These are phyloP conservation scores for Lactarius vividus DNA, from an alignment of 768 basidiomycete species.

Conservation along the genomic window DNA sequence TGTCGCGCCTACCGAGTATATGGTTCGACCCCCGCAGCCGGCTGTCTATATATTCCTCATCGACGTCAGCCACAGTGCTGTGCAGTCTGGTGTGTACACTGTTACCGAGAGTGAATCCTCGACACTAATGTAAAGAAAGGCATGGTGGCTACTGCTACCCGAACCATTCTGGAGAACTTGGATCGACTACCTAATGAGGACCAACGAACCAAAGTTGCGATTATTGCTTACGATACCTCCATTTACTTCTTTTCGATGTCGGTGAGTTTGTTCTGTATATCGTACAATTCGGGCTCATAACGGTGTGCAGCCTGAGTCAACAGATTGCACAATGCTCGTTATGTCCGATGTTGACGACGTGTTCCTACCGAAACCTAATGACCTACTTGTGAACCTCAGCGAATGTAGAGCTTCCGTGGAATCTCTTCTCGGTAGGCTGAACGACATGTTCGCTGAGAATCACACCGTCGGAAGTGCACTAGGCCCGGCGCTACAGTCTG, in stretches of 20 bases:
- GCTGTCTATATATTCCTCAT: conserved; percentile 97
- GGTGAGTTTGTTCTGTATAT: conserved; percentile 42
- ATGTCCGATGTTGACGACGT: conserved; percentile 97
- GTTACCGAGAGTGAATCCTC: background rate
- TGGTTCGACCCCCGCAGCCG: conserved; percentile 98
- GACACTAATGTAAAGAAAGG: conserved; percentile 46
- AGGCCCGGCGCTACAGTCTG: conserved; percentile 93
- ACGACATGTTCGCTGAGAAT: conserved; percentile 98
- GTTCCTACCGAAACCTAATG: conserved; percentile 94
- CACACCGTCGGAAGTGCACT: conserved; percentile 90
- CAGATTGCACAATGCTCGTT: conserved; percentile 92
- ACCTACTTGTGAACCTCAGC: conserved; percentile 91
- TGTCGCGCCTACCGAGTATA: conserved; percentile 98
- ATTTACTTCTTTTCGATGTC: conserved; percentile 97
- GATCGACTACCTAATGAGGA: conserved; percentile 96
- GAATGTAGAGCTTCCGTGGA: conserved; percentile 83
- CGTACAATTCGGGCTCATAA: conserved; percentile 1
- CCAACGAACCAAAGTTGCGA: conserved; percentile 84
- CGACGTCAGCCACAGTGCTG: conserved; percentile 90
- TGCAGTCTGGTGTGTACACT: conserved; percentile 74
- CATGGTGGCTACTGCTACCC: conserved; percentile 97
- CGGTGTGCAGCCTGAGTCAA: conserved; percentile 51
- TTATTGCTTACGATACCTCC: conserved; percentile 89
- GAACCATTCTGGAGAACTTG: conserved; percentile 92
- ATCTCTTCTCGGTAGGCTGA: conserved; percentile 73